Base-by-base conservation (phyloP, 1,284 basidiomycete genomes). In the Ustilago trichophora region DNA sequence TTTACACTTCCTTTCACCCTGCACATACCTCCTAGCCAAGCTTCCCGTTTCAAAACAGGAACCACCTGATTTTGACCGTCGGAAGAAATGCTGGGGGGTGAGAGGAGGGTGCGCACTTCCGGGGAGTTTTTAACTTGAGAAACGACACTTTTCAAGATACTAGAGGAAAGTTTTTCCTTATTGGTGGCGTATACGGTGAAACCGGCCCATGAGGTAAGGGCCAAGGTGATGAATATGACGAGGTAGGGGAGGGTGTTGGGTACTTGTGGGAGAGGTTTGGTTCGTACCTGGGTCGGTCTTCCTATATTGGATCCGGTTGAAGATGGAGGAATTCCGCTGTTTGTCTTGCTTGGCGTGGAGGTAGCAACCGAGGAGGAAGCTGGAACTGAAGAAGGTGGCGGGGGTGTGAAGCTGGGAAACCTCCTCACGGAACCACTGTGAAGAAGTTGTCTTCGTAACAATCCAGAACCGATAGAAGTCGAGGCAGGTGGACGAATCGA, bases 171-270 rank as follows among this genome's bases (percentile, higher is more conserved):
- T 32, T 74, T 68, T 38, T 78, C 76, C 33, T 75, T 73, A 52
- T 78, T 78, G n/a, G 72, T 78, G 4, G 73, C 60, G 47, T 70
- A 75, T 10, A 68, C 8, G 5, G 73, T 69, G 26, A 76, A 72
- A 0, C 33, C 64, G 2, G 48, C 49, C 76, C 76, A 78, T 2
- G 56, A 55, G 3, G 40, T 47, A 2, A 73, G 31, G 1, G 58
- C 62, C 6, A 36, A 15, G 4, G 26, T 2, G 32, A 60, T 18
- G 13, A 46, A 48, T 3, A 15, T 11, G 9, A 26, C 16, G 1
- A 67, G 41, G 13, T 27, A 29, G 18, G 64, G 57, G 0, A 67
- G 25, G 0, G 48, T 51, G 29, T 60, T 60, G 21, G 56, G 64
- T 0, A 53, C 48, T 0, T 2, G 1, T 5, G 64, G 64, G 0